phyloP scores from a whole-genome alignment of 805 yeast genomes.

The Candida taoyuanica region DNA sequence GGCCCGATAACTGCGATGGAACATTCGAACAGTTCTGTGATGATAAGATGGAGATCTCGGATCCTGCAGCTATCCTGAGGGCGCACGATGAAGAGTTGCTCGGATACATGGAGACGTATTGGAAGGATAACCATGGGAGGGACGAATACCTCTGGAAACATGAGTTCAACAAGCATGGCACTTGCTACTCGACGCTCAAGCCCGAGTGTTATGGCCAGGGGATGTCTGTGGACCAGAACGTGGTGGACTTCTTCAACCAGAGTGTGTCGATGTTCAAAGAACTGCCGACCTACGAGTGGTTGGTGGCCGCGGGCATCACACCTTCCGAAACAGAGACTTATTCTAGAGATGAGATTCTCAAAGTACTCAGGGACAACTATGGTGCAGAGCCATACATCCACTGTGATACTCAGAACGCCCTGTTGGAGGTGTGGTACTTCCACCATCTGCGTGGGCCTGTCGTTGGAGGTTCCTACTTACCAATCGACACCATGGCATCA shows the following conservation, averaged over 20 bases:
- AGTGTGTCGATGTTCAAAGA: conserved; percentile 8
- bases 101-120: conserved; percentile 49
- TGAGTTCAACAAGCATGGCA: conserved; percentile 21
- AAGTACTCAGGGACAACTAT: conserved; percentile 8
- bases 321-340: conserved; percentile 14
- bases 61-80: conserved; percentile 35
- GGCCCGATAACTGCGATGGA: conserved; percentile 90
- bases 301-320: conserved; percentile 14
- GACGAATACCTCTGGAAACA: conserved; percentile 34
- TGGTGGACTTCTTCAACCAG: conserved; percentile 15
- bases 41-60: conserved; percentile 45
- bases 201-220: conserved; percentile 14
- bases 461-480: conserved; percentile 55
- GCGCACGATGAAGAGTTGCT: conserved; percentile 41
- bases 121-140: conserved; percentile 71
- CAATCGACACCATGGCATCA: conserved; percentile 51
- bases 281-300: conserved; percentile 17
- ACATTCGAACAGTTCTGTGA: conserved; percentile 77
- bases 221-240: conserved; percentile 7
- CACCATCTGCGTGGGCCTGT: conserved; percentile 71
- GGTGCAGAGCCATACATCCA: conserved; percentile 16
- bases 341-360: conserved; percentile 7
- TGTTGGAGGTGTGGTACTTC: conserved; percentile 27
- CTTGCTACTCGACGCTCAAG: conserved; percentile 19
- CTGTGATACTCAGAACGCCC: conserved; percentile 15